Percentiles rank a stretch among this genome's conserved stretches.
These are phyloP conservation scores for Amanita muscaria DNA, from an alignment of 768 basidiomycete genomes.

Conservation along the genomic window DNA sequence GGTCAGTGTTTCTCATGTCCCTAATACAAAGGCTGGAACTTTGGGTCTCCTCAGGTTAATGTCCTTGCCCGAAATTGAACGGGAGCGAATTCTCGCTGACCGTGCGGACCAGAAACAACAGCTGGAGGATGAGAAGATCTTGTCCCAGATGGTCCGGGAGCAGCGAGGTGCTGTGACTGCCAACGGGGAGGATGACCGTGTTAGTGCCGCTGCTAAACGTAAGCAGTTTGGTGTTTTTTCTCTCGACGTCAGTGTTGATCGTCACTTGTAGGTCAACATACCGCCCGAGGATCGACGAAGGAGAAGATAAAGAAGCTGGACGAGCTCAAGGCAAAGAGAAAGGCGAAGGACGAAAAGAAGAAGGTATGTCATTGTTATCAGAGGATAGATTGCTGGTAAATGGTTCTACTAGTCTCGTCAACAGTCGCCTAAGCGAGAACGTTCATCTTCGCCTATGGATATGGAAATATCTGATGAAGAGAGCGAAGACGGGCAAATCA, in stretches of 20 bases:
- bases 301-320: constrained; percentile 74
- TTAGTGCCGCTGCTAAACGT: constrained; percentile 75
- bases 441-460: constrained; percentile 75
- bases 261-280: constrained; percentile 54
- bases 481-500: constrained; percentile 76
- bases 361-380: constrained; percentile 40
- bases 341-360: constrained; percentile 84
- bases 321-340: constrained; percentile 79
- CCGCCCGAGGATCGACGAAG: constrained; percentile 63
- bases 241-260: constrained; percentile 3
- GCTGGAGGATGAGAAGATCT: constrained; percentile 56
- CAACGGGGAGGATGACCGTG: constrained; percentile 40
- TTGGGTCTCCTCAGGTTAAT: constrained; percentile 47
- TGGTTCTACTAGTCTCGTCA: constrained; percentile 31
- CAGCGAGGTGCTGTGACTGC: constrained; percentile 39
- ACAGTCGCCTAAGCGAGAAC: constrained; percentile 57
- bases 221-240: constrained; percentile 17
- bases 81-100: constrained; percentile 77
- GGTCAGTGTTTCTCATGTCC: constrained; percentile 40
- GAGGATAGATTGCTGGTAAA: constrained; percentile 8
- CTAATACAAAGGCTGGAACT: constrained; percentile 10
- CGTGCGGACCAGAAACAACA: constrained; percentile 77
- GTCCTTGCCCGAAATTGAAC: constrained; percentile 76
- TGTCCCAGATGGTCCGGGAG: constrained; percentile 67
- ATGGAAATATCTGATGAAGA: constrained; percentile 85